phyloP scores from a whole-genome alignment of 2,329 filamentous ascomycete species.

The Fusarium continuum region DNA sequence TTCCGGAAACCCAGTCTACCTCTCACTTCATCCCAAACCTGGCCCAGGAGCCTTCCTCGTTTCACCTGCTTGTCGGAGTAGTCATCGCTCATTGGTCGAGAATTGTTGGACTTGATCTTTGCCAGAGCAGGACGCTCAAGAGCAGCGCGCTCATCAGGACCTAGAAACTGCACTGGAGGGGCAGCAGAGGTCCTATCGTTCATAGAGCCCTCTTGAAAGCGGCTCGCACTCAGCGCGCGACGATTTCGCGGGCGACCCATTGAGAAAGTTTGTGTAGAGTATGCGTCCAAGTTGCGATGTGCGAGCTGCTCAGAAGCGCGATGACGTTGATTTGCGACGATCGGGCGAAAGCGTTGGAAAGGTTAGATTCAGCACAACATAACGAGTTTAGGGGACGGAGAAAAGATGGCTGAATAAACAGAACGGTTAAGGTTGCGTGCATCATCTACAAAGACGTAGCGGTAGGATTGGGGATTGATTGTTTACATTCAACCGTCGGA shows the following conservation, averaged over 20 bases:
- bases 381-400: not conserved
- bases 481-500: slow-evolving; percentile 37
- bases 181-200: slow-evolving; percentile 78
- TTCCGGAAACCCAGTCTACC: slow-evolving; percentile 46
- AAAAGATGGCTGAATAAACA: slow-evolving; percentile 29
- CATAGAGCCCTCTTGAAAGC: slow-evolving; percentile 86
- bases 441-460: not conserved
- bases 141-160: slow-evolving; percentile 47
- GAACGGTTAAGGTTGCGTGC: not conserved
- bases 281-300: slow-evolving; percentile 8
- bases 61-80: slow-evolving; percentile 47
- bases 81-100: slow-evolving; percentile 43
- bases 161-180: slow-evolving; percentile 75
- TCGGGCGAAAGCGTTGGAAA: slow-evolving; percentile 5
- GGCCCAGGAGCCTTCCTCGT: slow-evolving; percentile 47
- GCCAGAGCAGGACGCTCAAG: slow-evolving; percentile 43
- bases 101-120: slow-evolving; percentile 19
- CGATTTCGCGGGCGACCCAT: slow-evolving; percentile 47
- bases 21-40: slow-evolving; percentile 53
- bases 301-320: slow-evolving; percentile 17
- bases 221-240: slow-evolving; percentile 53
- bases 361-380: slow-evolving; percentile 13
- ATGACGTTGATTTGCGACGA: slow-evolving; percentile 10
- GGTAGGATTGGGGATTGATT: slow-evolving; percentile 23
- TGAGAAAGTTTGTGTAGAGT: slow-evolving; percentile 15